These are phyloP conservation scores for Symbiodinium pilosum DNA, from an alignment of 73 alveolate genomes.

Conservation along the genomic window DNA sequence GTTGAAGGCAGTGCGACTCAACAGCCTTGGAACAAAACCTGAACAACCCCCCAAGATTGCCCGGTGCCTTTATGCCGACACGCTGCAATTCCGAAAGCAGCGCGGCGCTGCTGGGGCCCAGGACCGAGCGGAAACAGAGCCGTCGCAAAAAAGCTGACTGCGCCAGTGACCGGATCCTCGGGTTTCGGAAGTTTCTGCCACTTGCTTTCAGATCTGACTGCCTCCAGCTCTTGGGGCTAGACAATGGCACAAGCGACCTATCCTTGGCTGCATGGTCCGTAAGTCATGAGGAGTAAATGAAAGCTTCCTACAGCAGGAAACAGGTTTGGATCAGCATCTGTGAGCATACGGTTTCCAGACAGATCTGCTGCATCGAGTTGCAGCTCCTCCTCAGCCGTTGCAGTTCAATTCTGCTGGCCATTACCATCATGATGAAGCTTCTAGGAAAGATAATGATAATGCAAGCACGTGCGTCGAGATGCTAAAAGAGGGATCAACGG, in stretches of 20 bases:
- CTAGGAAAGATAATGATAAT: too few species aligned
- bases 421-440: too few species aligned
- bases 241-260: not conserved
- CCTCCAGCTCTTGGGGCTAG: not conserved
- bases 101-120: conserved; percentile 58
- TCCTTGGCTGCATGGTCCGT: not conserved
- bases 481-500: conserved; percentile 58
- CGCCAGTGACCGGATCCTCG: not conserved
- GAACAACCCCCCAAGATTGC: too few species aligned
- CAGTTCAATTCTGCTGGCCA: too few species aligned
- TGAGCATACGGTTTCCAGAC: not conserved
- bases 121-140: not conserved
- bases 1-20: conserved; percentile 56
- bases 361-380: not conserved
- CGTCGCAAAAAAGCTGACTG: not conserved
- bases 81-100: conserved; percentile 50
- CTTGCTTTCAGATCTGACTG: not conserved
- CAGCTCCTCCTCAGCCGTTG: conserved; percentile 3
- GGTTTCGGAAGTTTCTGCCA: too few species aligned
- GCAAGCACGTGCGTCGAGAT: not conserved
- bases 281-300: not conserved
- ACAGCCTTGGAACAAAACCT: not conserved
- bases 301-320: not conserved
- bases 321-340: not conserved
- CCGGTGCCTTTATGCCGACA: not conserved